These are phyloP conservation scores for Starmerella geochares DNA, from an alignment of 805 yeast genomes.

Conservation along the genomic window DNA sequence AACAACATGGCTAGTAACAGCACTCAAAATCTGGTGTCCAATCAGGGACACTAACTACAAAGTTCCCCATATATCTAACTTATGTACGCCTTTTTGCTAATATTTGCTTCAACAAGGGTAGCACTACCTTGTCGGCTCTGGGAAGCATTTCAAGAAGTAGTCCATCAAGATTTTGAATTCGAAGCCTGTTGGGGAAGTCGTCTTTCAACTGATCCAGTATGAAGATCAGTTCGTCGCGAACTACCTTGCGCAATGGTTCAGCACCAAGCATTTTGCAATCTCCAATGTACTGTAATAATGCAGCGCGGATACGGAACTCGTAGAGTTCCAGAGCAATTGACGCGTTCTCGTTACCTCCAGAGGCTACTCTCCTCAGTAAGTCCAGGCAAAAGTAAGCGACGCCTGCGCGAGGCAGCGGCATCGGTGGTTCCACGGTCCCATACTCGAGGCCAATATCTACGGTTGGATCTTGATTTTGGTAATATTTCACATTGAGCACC, in stretches of 20 bases:
- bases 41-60: background rate
- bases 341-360: background rate
- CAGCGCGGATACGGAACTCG: slow-evolving; percentile 30
- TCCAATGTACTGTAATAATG: slow-evolving; percentile 52
- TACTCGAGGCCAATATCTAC: slow-evolving; percentile 26
- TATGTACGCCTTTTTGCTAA: background rate
- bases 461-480: slow-evolving; percentile 35
- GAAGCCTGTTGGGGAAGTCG: background rate
- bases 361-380: slow-evolving; percentile 40
- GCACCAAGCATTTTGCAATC: slow-evolving; percentile 49
- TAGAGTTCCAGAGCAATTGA: slow-evolving; percentile 8
- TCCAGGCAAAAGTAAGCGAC: slow-evolving; percentile 49
- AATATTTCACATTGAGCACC: slow-evolving; percentile 28
- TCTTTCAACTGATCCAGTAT: slow-evolving; percentile 24
- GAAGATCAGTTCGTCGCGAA: slow-evolving; percentile 47
- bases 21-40: background rate
- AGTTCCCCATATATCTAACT: background rate
- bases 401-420: slow-evolving; percentile 36
- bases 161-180: background rate
- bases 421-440: slow-evolving; percentile 52
- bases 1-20: background rate
- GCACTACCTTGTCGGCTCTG: background rate
- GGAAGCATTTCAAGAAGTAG: slow-evolving; percentile 16
- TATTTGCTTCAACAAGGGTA: background rate
- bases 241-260: slow-evolving; percentile 58